Evolutionary conservation across 768 basidiomycete genomes (phyloP).

Genomic region (Glaciozyma antarctica): DNA sequence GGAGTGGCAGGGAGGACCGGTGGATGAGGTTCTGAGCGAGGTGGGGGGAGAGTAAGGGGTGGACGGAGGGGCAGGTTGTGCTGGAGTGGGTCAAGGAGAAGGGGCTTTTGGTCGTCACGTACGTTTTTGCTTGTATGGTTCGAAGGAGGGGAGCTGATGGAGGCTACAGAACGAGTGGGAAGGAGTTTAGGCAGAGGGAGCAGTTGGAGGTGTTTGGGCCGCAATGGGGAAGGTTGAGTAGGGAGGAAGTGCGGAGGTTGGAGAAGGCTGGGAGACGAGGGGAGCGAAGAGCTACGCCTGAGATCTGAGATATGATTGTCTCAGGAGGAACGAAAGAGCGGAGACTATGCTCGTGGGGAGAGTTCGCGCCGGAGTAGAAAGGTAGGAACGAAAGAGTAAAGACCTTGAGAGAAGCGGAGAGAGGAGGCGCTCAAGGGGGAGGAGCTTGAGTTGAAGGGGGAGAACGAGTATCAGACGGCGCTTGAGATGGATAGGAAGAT

Average conservation of each 20-base stretch:
- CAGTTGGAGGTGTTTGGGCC: constrained; percentile 1
- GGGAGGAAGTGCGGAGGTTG: too few relatives aligned
- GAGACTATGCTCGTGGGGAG: too few relatives aligned
- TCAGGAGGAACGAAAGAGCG: too few relatives aligned
- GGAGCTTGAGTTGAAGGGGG: background rate
- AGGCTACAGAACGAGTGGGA: background rate
- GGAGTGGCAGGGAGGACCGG: background rate
- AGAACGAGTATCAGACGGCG: background rate
- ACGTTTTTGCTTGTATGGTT: background rate
- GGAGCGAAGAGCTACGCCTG: too few relatives aligned
- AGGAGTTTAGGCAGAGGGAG: background rate
- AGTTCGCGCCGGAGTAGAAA: too few relatives aligned
- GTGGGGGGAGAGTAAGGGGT: background rate
- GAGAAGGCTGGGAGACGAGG: too few relatives aligned
- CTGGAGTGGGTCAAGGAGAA: constrained; percentile 4
- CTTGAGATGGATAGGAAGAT: background rate
- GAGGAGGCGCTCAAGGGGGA: background rate
- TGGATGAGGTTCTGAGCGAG: background rate
- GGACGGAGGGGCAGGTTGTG: background rate
- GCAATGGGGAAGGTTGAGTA: too few relatives aligned
- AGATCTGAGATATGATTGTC: too few relatives aligned
- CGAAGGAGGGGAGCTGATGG: background rate
- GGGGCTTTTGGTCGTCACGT: constrained; percentile 2
- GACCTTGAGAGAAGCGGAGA: too few relatives aligned
- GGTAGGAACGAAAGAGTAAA: too few relatives aligned